phyloP scores from a whole-genome alignment of 306 rosid genomes.

The Mimosa bimucronata region DNA sequence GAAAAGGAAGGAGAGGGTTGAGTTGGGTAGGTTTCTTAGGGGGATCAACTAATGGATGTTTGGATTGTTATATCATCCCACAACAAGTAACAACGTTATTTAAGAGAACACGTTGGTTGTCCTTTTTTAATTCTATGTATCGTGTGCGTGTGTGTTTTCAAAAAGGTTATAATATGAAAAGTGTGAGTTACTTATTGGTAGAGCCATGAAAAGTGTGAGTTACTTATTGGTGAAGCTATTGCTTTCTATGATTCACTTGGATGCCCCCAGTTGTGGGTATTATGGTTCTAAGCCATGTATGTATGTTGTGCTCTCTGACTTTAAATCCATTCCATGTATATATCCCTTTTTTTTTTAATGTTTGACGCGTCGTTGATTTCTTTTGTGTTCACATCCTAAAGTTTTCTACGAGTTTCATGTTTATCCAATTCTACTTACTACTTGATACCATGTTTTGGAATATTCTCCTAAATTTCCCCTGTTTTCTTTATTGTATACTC shows the following conservation, averaged over 20 bases:
- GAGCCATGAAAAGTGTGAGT: background rate
- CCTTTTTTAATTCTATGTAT: background rate
- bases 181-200: background rate
- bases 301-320: slow-evolving; percentile 8
- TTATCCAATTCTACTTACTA: background rate
- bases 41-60: background rate
- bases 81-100: too few relatives aligned
- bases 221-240: background rate
- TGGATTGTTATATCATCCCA: background rate
- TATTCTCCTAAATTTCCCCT: background rate
- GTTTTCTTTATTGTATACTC: background rate
- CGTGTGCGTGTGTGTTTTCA: background rate
- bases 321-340: background rate
- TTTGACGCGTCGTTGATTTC: slow-evolving; percentile 1
- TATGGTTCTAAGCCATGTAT: background rate
- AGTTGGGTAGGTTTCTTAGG: background rate
- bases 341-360: too few relatives aligned
- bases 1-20: background rate
- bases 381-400: background rate
- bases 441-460: background rate
- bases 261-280: background rate
- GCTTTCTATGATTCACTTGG: background rate
- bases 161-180: background rate
- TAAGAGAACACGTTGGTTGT: background rate
- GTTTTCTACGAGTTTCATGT: background rate